Base-by-base conservation (phyloP, 768 basidiomycete genomes). In the Lanmaoa rubissima region DNA sequence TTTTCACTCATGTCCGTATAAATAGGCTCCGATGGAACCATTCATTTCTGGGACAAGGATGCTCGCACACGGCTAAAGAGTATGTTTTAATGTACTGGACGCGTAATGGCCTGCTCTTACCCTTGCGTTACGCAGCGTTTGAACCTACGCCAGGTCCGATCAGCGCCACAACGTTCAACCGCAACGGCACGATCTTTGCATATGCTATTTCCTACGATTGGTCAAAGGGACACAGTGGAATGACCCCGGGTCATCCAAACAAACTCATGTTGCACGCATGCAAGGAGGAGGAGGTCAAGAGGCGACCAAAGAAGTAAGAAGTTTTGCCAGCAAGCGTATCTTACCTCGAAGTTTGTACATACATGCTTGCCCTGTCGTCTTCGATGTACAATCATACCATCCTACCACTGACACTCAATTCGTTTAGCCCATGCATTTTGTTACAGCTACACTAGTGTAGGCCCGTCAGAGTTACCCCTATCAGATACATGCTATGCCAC, bases 31-130 rank as follows among this genome's bases (percentile, higher is more conserved):
- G 92, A 94, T 61, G 92, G 92, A 19, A 88, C 88, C 3, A 86
- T 94, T 69, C 89, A 92, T 79, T 92, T 90, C 72, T 96, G 94
- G 94, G 94, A 97, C 74, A 94, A 94, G 74, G 90, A 95, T 63
- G 86, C 90, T 9, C 87, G 94, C 55, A 93, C 90, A 8, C 87
- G 95, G 40, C 81, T 98, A 75, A 97, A 95, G 76, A 86, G 93
- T 94, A 62, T 47, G 60, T 56, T 42, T 45, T n/a, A 19, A 31
- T 35, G 10, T 24, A 13, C 44, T 24, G 40, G 31, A 5, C 9
- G 12, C 16, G 7, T 45, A 26, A 14, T 28, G 32, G 32, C 48
- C 19, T 43, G 26, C 24, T 57, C 53, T 59, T 17, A 56, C 56
- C 19, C 36, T 28, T 24, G 53, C 39, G 31, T 51, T n/a, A 1